Percentiles rank a stretch among this genome's conserved stretches.
Conservation (phyloP, 345 rosid genomes). For the Limnanthes douglasii region DNA sequence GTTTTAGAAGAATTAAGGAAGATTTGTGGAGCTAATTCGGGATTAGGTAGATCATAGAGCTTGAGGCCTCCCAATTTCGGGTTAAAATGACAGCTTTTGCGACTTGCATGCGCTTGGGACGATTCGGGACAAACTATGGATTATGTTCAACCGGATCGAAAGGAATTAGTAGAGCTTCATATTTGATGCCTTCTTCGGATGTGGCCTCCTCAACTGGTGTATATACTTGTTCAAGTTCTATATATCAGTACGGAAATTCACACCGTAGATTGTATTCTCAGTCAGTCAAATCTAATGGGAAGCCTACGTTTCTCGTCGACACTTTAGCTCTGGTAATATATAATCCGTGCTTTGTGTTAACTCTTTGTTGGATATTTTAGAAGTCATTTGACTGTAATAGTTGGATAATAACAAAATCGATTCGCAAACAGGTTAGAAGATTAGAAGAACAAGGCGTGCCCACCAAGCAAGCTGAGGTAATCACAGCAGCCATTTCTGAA, state of each 20-base stretch:
- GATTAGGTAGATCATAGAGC: too few species aligned
- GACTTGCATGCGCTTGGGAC: conserved; percentile 29
- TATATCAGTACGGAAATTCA: conserved; percentile 16
- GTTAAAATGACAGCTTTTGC: conserved; percentile 36
- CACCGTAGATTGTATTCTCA: conserved; percentile 29
- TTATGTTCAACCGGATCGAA: conserved; percentile 11
- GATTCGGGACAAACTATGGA: conserved; percentile 17
- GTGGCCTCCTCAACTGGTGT: conserved; percentile 7
- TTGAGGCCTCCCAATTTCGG: too few species aligned
- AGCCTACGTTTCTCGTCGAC: conserved; percentile 69
- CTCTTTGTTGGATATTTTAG: not conserved
- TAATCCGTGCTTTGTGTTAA: too few species aligned
- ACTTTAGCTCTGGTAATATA: conserved; percentile 63
- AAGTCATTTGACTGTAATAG: not conserved
- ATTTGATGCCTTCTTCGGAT: conserved; percentile 5
- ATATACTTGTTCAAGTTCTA: too few species aligned
- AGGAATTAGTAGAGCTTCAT: too few species aligned
- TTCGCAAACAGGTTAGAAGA: conserved; percentile 81
- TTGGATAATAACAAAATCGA: not conserved
- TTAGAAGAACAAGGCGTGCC: conserved; percentile 82
- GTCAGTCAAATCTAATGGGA: conserved; percentile 43
- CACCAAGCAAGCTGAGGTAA: conserved; percentile 79
- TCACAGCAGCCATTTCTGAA: conserved; percentile 65
- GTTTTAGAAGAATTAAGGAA: not conserved
- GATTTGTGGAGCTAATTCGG: not conserved